Conservation (phyloP, 371 early-diverging fungal species). For the Mortierella polycephala region DNA sequence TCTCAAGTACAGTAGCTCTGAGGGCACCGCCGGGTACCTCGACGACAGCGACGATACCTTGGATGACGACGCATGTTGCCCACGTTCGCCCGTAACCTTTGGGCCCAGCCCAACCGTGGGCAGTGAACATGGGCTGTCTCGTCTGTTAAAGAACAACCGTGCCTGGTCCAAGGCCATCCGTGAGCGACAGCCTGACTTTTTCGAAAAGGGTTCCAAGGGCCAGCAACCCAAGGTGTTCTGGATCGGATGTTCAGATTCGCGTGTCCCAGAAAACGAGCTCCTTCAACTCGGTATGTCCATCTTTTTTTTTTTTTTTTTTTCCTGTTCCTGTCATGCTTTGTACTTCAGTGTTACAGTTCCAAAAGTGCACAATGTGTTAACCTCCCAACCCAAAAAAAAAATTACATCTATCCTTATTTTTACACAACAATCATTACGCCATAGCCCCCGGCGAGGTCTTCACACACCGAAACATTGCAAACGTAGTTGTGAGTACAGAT, state of each 20-base stretch:
- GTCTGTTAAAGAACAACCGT: conserved; percentile 58
- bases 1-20: conserved; percentile 27
- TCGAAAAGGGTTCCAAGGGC: conserved; percentile 67
- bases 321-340: too few relatives aligned
- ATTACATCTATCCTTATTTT: conserved; percentile 7
- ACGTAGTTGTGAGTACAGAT: conserved; percentile 84
- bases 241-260: conserved; percentile 95
- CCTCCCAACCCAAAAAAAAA: not conserved
- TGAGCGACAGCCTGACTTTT: conserved; percentile 59
- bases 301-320: conserved; percentile 10
- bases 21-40: not conserved
- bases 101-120: conserved; percentile 45
- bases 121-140: conserved; percentile 22
- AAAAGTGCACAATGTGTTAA: too few relatives aligned
- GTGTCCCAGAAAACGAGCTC: conserved; percentile 82
- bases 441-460: conserved; percentile 89
- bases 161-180: conserved; percentile 65
- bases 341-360: too few relatives aligned
- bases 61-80: conserved; percentile 38
- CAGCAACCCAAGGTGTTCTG: conserved; percentile 92
- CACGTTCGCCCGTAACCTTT: conserved; percentile 43
- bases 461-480: conserved; percentile 96
- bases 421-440: conserved; percentile 6
- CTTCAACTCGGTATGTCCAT: conserved; percentile 57
- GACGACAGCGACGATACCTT: conserved; percentile 22